Evolutionary conservation across 2,329 filamentous ascomycete genomes (phyloP).

Genomic region (Aureobasidium sp.): DNA sequence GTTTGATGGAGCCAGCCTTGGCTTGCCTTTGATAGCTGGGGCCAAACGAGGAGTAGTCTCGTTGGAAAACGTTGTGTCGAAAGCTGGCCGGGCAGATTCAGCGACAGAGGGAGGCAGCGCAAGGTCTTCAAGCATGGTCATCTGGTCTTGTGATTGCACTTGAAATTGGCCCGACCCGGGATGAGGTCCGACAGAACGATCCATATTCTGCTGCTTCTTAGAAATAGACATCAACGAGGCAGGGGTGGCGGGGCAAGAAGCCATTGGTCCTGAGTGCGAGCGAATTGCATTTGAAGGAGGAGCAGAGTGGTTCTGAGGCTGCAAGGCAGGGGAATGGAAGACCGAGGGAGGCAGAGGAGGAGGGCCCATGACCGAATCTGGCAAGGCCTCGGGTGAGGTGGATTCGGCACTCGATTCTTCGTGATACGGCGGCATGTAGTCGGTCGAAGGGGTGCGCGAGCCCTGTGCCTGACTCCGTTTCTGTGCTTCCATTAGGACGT

Average conservation of each 20-base stretch:
- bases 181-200: not conserved
- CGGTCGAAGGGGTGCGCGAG: conserved; percentile 17
- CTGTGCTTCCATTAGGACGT: conserved; percentile 32
- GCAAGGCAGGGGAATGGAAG: conserved; percentile 59
- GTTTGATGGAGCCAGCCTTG: conserved; percentile 40
- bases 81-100: conserved; percentile 34
- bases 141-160: conserved; percentile 18
- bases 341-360: conserved; percentile 58
- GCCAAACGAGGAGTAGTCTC: conserved; percentile 49
- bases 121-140: conserved; percentile 48
- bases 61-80: conserved; percentile 35
- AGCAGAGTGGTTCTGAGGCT: conserved; percentile 39
- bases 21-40: conserved; percentile 54
- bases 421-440: conserved; percentile 11
- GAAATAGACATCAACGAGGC: conserved; percentile 67
- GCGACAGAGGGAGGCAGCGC: conserved; percentile 68
- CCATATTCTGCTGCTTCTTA: conserved; percentile 17
- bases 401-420: conserved; percentile 40
- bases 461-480: conserved; percentile 21
- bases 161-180: conserved; percentile 9
- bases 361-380: conserved; percentile 44
- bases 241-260: conserved; percentile 61
- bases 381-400: conserved; percentile 42
- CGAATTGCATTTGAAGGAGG: not conserved
- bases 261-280: conserved; percentile 15